Percentiles rank a stretch among this genome's conserved stretches.
phyloP scores from a whole-genome alignment of 1,284 basidiomycete genomes.

The Waitea zeae region DNA sequence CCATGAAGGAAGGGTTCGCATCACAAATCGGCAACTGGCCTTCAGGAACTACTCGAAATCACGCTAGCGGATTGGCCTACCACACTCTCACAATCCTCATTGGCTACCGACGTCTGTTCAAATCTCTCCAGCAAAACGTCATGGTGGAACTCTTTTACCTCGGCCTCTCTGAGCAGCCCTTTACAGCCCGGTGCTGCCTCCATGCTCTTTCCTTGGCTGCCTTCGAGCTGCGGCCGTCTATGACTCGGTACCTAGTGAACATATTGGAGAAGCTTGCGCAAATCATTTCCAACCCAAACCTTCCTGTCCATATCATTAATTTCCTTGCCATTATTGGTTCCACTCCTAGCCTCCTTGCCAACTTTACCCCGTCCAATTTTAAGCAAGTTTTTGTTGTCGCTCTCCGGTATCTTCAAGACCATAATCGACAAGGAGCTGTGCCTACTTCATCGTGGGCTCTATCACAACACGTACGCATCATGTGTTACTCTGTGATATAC shows the following conservation, averaged over 20 bases:
- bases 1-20: no score
- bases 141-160: constrained; percentile 75
- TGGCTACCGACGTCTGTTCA: constrained; percentile 75
- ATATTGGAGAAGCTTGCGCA: constrained; percentile 84
- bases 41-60: constrained; percentile 48
- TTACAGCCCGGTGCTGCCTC: constrained; percentile 83
- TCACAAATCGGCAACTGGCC: constrained; percentile 47
- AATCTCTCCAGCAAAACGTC: constrained; percentile 45
- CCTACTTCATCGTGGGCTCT: constrained; percentile 68
- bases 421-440: constrained; percentile 51
- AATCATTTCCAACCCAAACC: constrained; percentile 87
- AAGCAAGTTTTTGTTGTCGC: constrained; percentile 93
- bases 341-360: constrained; percentile 64
- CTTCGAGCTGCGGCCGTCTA: constrained; percentile 76
- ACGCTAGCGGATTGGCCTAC: constrained; percentile 81
- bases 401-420: constrained; percentile 86
- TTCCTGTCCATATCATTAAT: constrained; percentile 92
- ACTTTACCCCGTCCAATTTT: constrained; percentile 88
- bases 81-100: constrained; percentile 82
- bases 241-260: constrained; percentile 65
- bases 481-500: constrained; percentile 90
- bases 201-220: constrained; percentile 82
- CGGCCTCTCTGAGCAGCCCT: constrained; percentile 65
- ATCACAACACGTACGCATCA: constrained; percentile 87
- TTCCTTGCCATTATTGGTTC: constrained; percentile 84